Conservation (phyloP, 2,329 filamentous ascomycete genomes). For the Capronia americana region DNA sequence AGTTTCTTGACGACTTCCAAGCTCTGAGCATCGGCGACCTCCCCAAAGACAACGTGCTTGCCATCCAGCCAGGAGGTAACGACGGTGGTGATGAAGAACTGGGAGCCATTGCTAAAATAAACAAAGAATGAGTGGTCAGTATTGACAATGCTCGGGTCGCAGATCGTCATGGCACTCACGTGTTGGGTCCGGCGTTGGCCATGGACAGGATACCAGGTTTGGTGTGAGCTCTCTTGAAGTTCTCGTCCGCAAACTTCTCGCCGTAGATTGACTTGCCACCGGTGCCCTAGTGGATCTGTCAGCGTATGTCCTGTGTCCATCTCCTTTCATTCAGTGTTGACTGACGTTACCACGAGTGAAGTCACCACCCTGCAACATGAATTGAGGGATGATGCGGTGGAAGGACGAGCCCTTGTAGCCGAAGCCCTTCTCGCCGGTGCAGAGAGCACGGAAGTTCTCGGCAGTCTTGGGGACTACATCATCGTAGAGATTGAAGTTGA, state of each 20-base stretch:
- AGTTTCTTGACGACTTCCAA: slow-evolving; percentile 64
- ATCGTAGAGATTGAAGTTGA: slow-evolving; percentile 89
- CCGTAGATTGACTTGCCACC: slow-evolving; percentile 74
- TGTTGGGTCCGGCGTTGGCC: slow-evolving; percentile 80
- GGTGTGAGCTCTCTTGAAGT: slow-evolving; percentile 73
- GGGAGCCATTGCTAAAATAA: slow-evolving; percentile 67
- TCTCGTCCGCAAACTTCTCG: slow-evolving; percentile 71
- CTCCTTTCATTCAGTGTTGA: slow-evolving; percentile 82
- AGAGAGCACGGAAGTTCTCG: slow-evolving; percentile 70
- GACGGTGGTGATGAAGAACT: slow-evolving; percentile 76
- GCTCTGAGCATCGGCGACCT: slow-evolving; percentile 63
- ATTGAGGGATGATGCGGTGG: slow-evolving; percentile 73
- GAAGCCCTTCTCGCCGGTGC: slow-evolving; percentile 71
- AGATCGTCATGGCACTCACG: slow-evolving; percentile 57
- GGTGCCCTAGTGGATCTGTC: slow-evolving; percentile 79
- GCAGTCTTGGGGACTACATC: slow-evolving; percentile 85
- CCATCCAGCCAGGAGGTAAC: slow-evolving; percentile 70
- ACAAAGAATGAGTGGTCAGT: slow-evolving; percentile 20
- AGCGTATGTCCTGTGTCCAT: slow-evolving; percentile 66
- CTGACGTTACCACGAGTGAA: slow-evolving; percentile 69
- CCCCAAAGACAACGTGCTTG: slow-evolving; percentile 73
- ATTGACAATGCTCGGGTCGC: neutral
- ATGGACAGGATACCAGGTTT: slow-evolving; percentile 69
- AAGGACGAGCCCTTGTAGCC: slow-evolving; percentile 71
- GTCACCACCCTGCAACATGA: slow-evolving; percentile 75